Conservation (phyloP, 345 rosid species). For the Zanthoxylum bungeanum region DNA sequence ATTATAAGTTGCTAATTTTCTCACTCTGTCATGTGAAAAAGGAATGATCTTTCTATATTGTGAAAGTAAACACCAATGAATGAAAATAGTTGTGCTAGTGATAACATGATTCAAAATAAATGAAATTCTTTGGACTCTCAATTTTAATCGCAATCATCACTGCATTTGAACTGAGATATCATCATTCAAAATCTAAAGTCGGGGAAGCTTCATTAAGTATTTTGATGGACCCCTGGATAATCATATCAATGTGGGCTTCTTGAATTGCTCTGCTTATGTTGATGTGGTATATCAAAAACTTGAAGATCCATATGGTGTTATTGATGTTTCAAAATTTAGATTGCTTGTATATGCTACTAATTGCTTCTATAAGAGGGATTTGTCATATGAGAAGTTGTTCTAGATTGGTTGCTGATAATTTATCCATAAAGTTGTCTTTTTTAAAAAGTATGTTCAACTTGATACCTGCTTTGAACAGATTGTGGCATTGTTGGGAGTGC, state of each 20-base stretch:
- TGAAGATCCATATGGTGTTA: not conserved
- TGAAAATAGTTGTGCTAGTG: not conserved
- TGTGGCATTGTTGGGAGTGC: conserved; percentile 88
- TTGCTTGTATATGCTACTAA: conserved; percentile 4
- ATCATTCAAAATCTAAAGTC: not conserved
- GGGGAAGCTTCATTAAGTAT: not conserved
- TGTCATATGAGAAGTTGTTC: not conserved
- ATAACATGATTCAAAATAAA: not conserved
- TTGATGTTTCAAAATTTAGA: not conserved
- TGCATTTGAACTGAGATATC: not conserved
- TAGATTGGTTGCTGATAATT: conserved; percentile 2
- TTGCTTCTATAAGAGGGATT: not conserved
- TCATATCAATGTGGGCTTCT: not conserved
- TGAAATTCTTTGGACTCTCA: not conserved
- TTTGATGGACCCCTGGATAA: not conserved
- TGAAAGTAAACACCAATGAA: not conserved
- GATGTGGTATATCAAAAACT: not conserved
- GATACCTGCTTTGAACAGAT: conserved; percentile 47
- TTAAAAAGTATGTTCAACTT: conserved; percentile 5
- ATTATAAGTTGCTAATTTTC: not conserved
- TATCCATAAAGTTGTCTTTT: conserved; percentile 4
- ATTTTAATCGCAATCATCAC: not conserved
- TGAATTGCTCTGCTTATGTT: not conserved
- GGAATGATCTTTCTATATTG: not conserved
- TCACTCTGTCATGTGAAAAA: not conserved